A percentile compares a stretch with the other conserved stretches of the same genome.
phyloP scores from a whole-genome alignment of 2,329 filamentous ascomycete genomes.

The Exserohilum rostratum region DNA sequence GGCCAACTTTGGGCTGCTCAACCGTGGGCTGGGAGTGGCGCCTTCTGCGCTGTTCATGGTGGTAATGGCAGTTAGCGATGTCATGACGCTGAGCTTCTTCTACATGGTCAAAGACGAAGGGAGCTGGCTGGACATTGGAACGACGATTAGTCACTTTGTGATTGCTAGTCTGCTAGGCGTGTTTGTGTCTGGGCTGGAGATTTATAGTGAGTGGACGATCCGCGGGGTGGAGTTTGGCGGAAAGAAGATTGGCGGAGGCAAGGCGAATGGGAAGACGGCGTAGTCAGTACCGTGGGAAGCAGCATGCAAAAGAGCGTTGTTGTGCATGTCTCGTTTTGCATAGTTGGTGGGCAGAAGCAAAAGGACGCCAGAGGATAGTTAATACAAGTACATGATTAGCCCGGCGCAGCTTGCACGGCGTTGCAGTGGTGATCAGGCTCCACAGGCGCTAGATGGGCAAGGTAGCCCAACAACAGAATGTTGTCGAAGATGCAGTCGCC shows the following conservation, averaged over 20 bases:
- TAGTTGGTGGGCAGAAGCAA: background rate
- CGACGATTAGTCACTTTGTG: constrained; percentile 92
- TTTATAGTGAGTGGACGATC: constrained; percentile 82
- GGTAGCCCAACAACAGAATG: background rate
- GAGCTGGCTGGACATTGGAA: constrained; percentile 96
- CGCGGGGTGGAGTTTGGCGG: constrained; percentile 73
- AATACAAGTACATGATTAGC: no score
- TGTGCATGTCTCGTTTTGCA: background rate
- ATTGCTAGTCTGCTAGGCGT: constrained; percentile 90
- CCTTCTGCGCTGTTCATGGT: constrained; percentile 89
- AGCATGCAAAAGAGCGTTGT: background rate
- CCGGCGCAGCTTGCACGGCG: no score
- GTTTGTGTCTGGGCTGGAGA: constrained; percentile 88
- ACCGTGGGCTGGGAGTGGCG: constrained; percentile 79
- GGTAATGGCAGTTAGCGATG: constrained; percentile 86
- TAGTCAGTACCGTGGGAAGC: constrained; percentile 1
- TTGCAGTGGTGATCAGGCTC: no score
- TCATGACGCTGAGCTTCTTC: constrained; percentile 95
- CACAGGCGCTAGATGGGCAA: background rate
- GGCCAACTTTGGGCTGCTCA: constrained; percentile 92
- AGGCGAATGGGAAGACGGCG: constrained; percentile 6
- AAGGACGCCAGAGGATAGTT: background rate
- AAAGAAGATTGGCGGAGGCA: constrained; percentile 17
- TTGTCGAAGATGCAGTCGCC: background rate
- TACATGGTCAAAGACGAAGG: constrained; percentile 97